Conservation (phyloP, 106 monocot genomes). For the Allium cepa region DNA sequence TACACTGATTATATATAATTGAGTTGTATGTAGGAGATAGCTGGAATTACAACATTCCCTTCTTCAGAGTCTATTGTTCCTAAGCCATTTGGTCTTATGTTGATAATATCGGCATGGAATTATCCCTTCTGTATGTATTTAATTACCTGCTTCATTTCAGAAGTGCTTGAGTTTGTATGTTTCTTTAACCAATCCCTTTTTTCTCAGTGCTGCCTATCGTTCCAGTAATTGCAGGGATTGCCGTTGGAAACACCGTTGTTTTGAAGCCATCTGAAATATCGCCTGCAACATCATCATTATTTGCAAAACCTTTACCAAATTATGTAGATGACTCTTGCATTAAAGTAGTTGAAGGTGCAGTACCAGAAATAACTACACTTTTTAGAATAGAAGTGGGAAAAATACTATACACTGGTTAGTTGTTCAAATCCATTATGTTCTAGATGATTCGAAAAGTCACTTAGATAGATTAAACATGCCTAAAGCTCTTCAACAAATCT, state of each 20-base stretch:
- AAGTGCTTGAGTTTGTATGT: no score
- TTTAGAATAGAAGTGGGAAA: conserved; percentile 85
- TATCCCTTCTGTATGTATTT: conserved; percentile 73
- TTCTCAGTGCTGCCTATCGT: conserved; percentile 37
- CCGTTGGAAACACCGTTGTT: conserved; percentile 56
- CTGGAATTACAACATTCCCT: conserved; percentile 54
- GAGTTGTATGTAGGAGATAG: conserved; percentile 38
- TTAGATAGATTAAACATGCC: no score
- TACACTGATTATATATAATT: no score
- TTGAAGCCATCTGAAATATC: conserved; percentile 56
- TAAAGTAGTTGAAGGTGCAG: conserved; percentile 71
- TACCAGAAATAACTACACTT: conserved; percentile 62
- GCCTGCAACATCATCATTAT: conserved; percentile 42
- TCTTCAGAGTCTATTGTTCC: conserved; percentile 60
- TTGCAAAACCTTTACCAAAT: conserved; percentile 37
- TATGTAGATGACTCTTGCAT: conserved; percentile 57
- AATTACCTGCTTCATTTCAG: background rate
- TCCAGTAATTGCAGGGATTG: conserved; percentile 54
- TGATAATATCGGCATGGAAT: conserved; percentile 95
- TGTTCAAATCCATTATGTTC: background rate
- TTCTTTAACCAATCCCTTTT: conserved; percentile 3
- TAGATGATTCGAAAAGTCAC: background rate
- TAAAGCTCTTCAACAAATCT: background rate
- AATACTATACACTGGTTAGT: conserved; percentile 78
- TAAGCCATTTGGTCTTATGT: conserved; percentile 80